Conservation (phyloP, 2,329 filamentous ascomycete genomes). For the Fusarium equiseti region DNA sequence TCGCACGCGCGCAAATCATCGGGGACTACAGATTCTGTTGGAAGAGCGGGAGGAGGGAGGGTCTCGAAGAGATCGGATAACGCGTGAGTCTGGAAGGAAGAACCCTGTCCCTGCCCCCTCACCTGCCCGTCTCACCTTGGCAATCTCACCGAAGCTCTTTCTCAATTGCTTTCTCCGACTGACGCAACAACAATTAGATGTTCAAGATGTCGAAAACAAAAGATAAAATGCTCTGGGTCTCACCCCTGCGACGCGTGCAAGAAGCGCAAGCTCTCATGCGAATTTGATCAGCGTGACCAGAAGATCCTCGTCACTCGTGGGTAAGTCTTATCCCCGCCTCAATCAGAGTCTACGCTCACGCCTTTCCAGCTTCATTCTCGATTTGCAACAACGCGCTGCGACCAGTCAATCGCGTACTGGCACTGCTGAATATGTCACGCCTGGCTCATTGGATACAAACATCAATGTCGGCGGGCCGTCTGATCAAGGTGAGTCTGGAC, state of each 20-base stretch:
- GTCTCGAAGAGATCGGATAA: conserved; percentile 46
- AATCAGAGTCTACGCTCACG: not conserved
- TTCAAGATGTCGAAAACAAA: conserved; percentile 50
- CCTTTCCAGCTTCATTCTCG: conserved; percentile 50
- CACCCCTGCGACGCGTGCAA: conserved; percentile 52
- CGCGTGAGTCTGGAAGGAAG: conserved; percentile 32
- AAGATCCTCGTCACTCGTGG: conserved; percentile 62
- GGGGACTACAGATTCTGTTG: conserved; percentile 21
- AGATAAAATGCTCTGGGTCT: conserved; percentile 52
- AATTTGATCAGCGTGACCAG: conserved; percentile 58
- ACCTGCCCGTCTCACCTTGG: not conserved
- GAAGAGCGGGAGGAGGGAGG: conserved; percentile 29
- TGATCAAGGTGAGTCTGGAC: conserved; percentile 24
- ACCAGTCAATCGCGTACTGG: conserved; percentile 26
- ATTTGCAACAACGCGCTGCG: conserved; percentile 50
- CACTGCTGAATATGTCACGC: conserved; percentile 39
- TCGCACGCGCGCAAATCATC: conserved; percentile 37
- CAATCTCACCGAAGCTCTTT: not conserved
- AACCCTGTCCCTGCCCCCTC: conserved; percentile 1
- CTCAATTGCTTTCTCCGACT: not conserved
- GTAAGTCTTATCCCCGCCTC: conserved; percentile 42
- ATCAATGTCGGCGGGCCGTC: conserved; percentile 34
- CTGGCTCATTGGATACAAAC: conserved; percentile 39
- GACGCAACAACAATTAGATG: conserved; percentile 31
- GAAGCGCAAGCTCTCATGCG: conserved; percentile 50